Evolutionary conservation across 2,329 filamentous ascomycete species (phyloP), one percentile per base, ranked within the genome.

Genomic region (Sphaerulina vaccinii): DNA sequence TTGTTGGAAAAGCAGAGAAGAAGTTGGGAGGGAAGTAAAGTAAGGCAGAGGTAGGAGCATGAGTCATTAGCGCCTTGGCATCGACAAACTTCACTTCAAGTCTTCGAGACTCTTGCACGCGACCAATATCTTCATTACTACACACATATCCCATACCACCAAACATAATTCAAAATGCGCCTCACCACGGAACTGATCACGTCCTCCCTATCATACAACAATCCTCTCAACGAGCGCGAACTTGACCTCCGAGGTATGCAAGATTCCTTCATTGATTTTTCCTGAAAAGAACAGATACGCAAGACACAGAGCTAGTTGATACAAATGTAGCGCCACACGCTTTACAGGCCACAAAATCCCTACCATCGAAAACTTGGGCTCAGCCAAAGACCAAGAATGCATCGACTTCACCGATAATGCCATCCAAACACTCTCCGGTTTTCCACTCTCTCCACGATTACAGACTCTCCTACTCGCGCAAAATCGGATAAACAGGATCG

Each of bases 351-450:
- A 97, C 77, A 91, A 95, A 78, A 97, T 99, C 72, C 90, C 92
- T 66, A 83, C 87, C 56, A 96, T 99, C 77, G 93, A 99, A 79
- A 99, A 99, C 74, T 75, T 99, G 75, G 93, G 93, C 78, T 88
- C 90, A 69, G 92, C 93, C 65, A 88, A 88, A 68, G 89, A 91
- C 65, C 90, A 95, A 81, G 93, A 97, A 77, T 85, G 89, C 61
- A 95, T 99, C 79, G 93, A 99, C 76, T 86, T 99, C 66, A 97
- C 93, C 72, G 93, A 99, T 79, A 99, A 99, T 73, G 91, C 96
- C 73, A 92, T 99, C 67, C 84, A 88, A 63, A 79, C 86, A 43
- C 82, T 99, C 58, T 86, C 85, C 60, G 96, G 96, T 75, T 96
- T 99, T 70, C 93, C 93, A 3, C 83, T 95, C 44, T 92, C 88